Evolutionary conservation across 441 rosid species (phyloP), one percentile per base, ranked within the genome.

Genomic region (Flueggea neowawraea): DNA sequence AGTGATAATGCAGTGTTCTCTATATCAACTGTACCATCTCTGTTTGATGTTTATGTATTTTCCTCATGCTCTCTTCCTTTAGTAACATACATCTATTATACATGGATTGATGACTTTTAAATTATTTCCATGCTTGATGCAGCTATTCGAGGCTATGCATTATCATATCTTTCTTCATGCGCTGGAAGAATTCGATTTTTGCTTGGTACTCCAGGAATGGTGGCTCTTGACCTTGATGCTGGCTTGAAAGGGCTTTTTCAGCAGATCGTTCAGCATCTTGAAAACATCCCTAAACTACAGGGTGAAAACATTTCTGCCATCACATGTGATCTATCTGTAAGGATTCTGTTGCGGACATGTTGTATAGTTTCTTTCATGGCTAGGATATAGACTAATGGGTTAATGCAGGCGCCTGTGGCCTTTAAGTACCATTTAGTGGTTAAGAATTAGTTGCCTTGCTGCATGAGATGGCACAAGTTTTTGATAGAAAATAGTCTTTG

Each of bases 71-170:
- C 32, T 67, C 43, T 63, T 55, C 52, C 54, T 72, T 54, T 22
- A 31, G 6, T 65, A 57, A 31, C 17, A 63, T 55, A 53, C n/a
- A 59, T 64, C 63, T 28, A 7, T 61, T 22, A 22, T 22, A 22
- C 28, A 48, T 57, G 52, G 41, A 51, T 68, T 32, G 61, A 45
- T 56, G 59, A 65, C 32, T 44, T 69, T 33, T 77, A 56, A 55
- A 49, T 50, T 61, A 61, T 61, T 70, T 74, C 67, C 16, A 33
- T 61, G 49, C 57, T 73, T 68, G 56, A 70, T 90, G 95, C 96
- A 95, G 99, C 99, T 63, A 86, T 89, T 72, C 88, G 98, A 73
- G 99, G 98, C 60, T 95, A 92, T 81, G 99, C 97, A 62, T 80
- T 92, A 71, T 95, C 99, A 60, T 95, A 83, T 86, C 98, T 95